Conservation (phyloP, 306 rosid species). For the Corylus avellana region DNA sequence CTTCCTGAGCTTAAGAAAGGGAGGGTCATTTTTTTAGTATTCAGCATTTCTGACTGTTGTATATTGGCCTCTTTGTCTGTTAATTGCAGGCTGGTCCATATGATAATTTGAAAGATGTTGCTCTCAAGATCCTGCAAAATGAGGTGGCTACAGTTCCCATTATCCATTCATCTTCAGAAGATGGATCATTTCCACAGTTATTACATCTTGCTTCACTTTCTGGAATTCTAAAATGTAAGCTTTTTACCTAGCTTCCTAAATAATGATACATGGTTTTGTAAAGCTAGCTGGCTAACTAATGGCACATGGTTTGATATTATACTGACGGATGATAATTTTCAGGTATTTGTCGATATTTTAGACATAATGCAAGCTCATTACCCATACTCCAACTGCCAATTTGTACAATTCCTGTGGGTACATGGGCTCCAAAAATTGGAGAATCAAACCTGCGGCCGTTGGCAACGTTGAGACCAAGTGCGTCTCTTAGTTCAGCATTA, state of each 20-base stretch:
- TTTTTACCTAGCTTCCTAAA: constrained; percentile 9
- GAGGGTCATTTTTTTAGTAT: not conserved
- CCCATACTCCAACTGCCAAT: constrained; percentile 91
- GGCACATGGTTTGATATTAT: constrained; percentile 32
- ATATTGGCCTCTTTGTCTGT: constrained; percentile 18
- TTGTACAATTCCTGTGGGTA: constrained; percentile 82
- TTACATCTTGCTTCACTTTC: constrained; percentile 95
- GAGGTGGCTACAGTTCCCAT: constrained; percentile 90
- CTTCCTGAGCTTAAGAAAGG: constrained; percentile 14
- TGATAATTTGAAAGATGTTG: constrained; percentile 87
- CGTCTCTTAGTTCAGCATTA: constrained; percentile 82
- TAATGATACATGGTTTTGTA: constrained; percentile 3
- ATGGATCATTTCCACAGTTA: constrained; percentile 88
- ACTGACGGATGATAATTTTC: constrained; percentile 51
- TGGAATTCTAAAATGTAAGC: constrained; percentile 86
- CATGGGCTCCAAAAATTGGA: constrained; percentile 98
- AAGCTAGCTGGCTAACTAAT: not conserved
- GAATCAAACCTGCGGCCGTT: constrained; percentile 74
- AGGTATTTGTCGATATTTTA: constrained; percentile 96
- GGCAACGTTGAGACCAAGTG: constrained; percentile 86
- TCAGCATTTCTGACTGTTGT: constrained; percentile 3
- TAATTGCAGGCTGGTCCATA: constrained; percentile 78
- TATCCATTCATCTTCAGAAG: constrained; percentile 75
- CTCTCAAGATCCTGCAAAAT: constrained; percentile 76
- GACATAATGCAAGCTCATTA: constrained; percentile 77